These are phyloP conservation scores for Boletus edulis DNA, from an alignment of 768 basidiomycete species.

Conservation along the genomic window DNA sequence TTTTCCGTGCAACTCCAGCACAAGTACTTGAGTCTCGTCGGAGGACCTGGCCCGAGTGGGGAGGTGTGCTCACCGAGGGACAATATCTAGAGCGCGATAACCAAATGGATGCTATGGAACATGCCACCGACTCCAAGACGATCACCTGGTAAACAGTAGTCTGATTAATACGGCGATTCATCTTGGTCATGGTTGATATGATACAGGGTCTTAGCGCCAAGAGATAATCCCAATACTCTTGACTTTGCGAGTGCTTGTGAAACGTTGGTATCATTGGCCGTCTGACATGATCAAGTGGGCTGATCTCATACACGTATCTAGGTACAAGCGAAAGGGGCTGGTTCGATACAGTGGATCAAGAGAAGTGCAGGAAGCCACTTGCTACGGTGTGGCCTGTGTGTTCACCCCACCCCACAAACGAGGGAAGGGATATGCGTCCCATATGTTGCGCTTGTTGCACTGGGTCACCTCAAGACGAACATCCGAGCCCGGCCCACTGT, in stretches of 20 bases:
- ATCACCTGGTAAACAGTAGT: conserved; percentile 43
- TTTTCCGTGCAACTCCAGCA: conserved; percentile 45
- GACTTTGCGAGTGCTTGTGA: conserved; percentile 6
- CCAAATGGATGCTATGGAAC: conserved; percentile 40
- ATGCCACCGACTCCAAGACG: conserved; percentile 43
- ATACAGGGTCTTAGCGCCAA: conserved; percentile 52
- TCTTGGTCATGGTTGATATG: background rate
- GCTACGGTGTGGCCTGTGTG: too few relatives aligned
- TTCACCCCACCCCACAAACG: too few relatives aligned
- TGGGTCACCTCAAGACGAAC: too few relatives aligned
- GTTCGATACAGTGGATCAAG: too few relatives aligned
- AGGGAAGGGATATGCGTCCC: too few relatives aligned
- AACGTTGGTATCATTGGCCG: background rate
- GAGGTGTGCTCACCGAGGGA: conserved; percentile 38
- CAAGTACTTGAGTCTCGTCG: conserved; percentile 19
- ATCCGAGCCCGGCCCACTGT: too few relatives aligned
- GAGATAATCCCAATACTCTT: conserved; percentile 40
- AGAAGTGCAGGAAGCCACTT: too few relatives aligned
- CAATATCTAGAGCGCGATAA: conserved; percentile 45
- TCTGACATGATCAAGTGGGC: background rate
- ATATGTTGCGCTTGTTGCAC: too few relatives aligned
- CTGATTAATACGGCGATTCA: background rate
- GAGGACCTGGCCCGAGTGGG: conserved; percentile 42
- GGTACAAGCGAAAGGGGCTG: too few relatives aligned
- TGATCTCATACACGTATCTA: too few relatives aligned